These are phyloP conservation scores for Gnomoniopsis smithogilvyi DNA, from an alignment of 2,329 filamentous ascomycete genomes.

Conservation along the genomic window DNA sequence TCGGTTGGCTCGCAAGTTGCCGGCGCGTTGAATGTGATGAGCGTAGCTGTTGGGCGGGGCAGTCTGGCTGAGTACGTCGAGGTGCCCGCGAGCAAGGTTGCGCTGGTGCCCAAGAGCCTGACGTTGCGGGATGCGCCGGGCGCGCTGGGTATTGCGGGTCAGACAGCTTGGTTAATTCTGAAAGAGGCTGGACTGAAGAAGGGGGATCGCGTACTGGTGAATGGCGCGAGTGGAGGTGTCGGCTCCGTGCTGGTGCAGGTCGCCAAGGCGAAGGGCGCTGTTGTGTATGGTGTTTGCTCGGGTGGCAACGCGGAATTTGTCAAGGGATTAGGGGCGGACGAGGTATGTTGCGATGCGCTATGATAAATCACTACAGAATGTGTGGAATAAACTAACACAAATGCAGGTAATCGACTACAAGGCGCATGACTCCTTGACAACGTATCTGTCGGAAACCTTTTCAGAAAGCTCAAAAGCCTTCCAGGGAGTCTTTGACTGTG, in stretches of 20 bases:
- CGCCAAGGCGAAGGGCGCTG: constrained; percentile 36
- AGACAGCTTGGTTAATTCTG: constrained; percentile 30
- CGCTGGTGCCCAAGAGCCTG: constrained; percentile 23
- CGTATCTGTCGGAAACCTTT: constrained; percentile 26
- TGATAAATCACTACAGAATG: no score
- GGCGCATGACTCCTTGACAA: constrained; percentile 32
- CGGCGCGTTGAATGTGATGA: constrained; percentile 27
- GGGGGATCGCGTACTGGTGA: constrained; percentile 38
- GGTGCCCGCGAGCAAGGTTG: constrained; percentile 29
- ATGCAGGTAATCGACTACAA: constrained; percentile 39
- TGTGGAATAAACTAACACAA: neutral
- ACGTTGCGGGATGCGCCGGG: constrained; percentile 24
- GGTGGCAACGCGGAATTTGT: constrained; percentile 43
- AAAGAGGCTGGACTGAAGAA: constrained; percentile 21
- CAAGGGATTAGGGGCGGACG: constrained; percentile 43
- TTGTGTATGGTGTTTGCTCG: constrained; percentile 47
- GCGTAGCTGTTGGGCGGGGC: constrained; percentile 28
- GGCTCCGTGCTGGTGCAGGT: constrained; percentile 45
- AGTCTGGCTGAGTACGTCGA: constrained; percentile 33
- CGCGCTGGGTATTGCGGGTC: constrained; percentile 31
- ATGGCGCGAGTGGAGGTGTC: constrained; percentile 50
- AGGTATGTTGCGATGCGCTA: constrained; percentile 28
- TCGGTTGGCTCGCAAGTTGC: constrained; percentile 26
- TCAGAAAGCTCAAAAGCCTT: constrained; percentile 23
- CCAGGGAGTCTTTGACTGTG: constrained; percentile 47